phyloP scores from a whole-genome alignment of 2,329 filamentous ascomycete genomes.

The Ophiosphaerella narmari region DNA sequence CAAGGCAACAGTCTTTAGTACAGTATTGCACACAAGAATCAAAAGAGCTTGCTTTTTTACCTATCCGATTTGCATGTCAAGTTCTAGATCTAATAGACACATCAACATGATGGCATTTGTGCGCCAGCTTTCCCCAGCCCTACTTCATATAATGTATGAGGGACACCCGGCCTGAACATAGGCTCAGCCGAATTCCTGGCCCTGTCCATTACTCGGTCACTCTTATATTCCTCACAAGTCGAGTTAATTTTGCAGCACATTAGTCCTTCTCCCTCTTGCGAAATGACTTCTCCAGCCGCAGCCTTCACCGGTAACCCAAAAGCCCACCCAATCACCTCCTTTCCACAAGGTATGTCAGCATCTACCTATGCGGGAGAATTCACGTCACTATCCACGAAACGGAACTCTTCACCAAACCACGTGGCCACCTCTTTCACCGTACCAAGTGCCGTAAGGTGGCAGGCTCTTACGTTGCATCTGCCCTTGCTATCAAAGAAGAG shows the following conservation, averaged over 20 bases:
- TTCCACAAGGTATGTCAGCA: conserved; percentile 44
- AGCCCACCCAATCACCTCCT: conserved; percentile 37
- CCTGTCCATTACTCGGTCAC: too few relatives aligned
- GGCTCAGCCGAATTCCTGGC: too few relatives aligned
- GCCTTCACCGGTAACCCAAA: conserved; percentile 48
- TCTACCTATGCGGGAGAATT: conserved; percentile 55
- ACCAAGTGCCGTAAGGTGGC: conserved; percentile 57
- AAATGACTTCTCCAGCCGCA: not conserved
- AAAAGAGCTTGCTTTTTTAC: too few relatives aligned
- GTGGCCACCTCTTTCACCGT: conserved; percentile 56
- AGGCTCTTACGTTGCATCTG: conserved; percentile 49
- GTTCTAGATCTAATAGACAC: too few relatives aligned
- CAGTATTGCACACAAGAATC: too few relatives aligned
- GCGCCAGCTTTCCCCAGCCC: too few relatives aligned
- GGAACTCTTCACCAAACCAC: conserved; percentile 51
- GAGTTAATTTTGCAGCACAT: not conserved
- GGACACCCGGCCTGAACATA: too few relatives aligned
- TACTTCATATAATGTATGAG: too few relatives aligned
- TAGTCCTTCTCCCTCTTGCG: not conserved
- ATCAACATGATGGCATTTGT: too few relatives aligned
- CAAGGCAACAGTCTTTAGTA: too few relatives aligned
- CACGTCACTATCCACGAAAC: conserved; percentile 55
- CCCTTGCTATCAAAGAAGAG: conserved; percentile 49
- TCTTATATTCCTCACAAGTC: not conserved
- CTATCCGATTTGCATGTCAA: too few relatives aligned